phyloP scores from a whole-genome alignment of 2,329 filamentous ascomycete species.

The Trichoderma lentiforme region DNA sequence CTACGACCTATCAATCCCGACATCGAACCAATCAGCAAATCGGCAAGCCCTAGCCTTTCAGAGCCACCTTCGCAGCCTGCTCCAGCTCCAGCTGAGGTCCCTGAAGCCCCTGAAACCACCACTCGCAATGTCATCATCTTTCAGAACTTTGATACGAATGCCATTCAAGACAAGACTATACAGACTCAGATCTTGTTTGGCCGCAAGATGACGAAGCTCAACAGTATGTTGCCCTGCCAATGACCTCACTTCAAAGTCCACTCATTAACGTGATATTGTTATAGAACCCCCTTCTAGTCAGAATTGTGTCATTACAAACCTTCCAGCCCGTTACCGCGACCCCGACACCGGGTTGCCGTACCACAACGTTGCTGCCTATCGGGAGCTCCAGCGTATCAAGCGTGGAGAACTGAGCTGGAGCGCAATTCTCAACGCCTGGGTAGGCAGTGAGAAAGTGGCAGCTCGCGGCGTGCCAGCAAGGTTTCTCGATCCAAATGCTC shows the following conservation, averaged over 20 bases:
- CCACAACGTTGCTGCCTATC: constrained; percentile 74
- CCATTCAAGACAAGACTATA: constrained; percentile 53
- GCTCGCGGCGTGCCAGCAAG: constrained; percentile 76
- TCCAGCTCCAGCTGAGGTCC: neutral
- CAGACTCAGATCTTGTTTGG: constrained; percentile 59
- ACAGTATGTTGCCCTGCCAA: constrained; percentile 42
- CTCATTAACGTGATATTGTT: constrained; percentile 1
- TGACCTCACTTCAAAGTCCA: neutral
- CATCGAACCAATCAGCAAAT: neutral
- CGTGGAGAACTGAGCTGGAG: constrained; percentile 81
- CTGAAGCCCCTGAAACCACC: constrained; percentile 8
- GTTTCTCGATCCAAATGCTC: constrained; percentile 51
- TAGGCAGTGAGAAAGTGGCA: constrained; percentile 62
- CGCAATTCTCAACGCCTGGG: constrained; percentile 74
- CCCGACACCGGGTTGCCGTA: constrained; percentile 81
- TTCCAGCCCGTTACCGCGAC: constrained; percentile 78
- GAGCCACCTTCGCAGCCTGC: constrained; percentile 12
- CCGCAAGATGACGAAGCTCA: constrained; percentile 55
- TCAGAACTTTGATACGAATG: constrained; percentile 57
- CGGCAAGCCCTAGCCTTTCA: constrained; percentile 12
- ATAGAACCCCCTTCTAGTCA: constrained; percentile 50
- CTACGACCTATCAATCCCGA: neutral
- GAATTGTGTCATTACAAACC: constrained; percentile 79
- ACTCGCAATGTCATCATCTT: constrained; percentile 58
- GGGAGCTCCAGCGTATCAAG: constrained; percentile 72